Conservation (phyloP, 2,329 filamentous ascomycete genomes). For the Tolypocladium inflatum region DNA sequence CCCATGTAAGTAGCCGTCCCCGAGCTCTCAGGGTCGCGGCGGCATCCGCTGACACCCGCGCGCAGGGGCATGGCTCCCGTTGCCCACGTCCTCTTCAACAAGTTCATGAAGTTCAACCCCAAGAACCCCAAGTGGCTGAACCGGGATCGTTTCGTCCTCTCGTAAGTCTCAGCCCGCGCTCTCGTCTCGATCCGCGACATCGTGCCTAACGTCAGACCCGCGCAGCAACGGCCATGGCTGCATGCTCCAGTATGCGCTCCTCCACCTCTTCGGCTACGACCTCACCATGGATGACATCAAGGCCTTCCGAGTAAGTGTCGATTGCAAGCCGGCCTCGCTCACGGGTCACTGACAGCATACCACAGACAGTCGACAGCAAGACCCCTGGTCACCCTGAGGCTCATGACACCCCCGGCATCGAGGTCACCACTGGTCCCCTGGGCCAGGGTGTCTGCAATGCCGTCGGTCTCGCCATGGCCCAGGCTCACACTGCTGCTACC, state of each 20-base stretch:
- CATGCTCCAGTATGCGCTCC: conserved; percentile 98
- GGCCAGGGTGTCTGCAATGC: conserved; percentile 97
- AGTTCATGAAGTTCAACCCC: conserved; percentile 99
- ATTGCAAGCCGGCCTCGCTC: not conserved
- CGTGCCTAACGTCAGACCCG: conserved; percentile 1
- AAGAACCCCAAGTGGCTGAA: conserved; percentile 97
- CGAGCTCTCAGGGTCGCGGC: not conserved
- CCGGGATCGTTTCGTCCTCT: conserved; percentile 97
- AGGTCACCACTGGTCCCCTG: conserved; percentile 96
- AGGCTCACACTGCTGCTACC: conserved; percentile 78
- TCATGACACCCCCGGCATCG: conserved; percentile 91
- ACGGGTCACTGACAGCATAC: conserved; percentile 4
- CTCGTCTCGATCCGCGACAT: not conserved
- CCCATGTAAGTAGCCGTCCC: conserved; percentile 59
- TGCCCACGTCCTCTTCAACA: conserved; percentile 96
- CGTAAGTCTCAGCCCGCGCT: conserved; percentile 53
- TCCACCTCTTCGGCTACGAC: conserved; percentile 91
- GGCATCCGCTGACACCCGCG: conserved; percentile 19
- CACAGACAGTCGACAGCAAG: conserved; percentile 53
- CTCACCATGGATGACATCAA: conserved; percentile 87
- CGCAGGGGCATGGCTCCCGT: conserved; percentile 76
- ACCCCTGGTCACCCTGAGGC: conserved; percentile 95
- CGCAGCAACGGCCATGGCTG: conserved; percentile 92
- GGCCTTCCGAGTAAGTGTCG: conserved; percentile 75
- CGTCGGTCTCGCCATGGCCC: conserved; percentile 93